Evolutionary conservation across 192 early-diverging fungal species (phyloP).

Genomic region (Backusella mclennaniae): DNA sequence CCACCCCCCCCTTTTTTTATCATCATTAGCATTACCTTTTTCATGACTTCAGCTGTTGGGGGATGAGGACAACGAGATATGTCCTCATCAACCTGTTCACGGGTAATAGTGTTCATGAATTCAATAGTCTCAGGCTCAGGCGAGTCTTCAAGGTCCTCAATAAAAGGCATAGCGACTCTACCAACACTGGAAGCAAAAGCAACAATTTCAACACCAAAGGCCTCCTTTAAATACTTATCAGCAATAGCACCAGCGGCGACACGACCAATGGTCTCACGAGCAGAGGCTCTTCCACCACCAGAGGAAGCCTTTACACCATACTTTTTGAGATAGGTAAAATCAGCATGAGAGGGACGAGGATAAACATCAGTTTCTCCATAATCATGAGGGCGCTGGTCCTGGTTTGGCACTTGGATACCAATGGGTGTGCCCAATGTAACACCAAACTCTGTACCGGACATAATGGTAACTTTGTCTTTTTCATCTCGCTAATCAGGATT

Average conservation of each 20-base stretch:
- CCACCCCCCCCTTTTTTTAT: not conserved
- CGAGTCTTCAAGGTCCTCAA: constrained; percentile 40
- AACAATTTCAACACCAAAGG: constrained; percentile 85
- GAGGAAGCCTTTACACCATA: constrained; percentile 94
- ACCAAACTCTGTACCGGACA: constrained; percentile 91
- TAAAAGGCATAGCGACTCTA: constrained; percentile 69
- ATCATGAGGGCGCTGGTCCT: constrained; percentile 94
- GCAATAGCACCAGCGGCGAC: constrained; percentile 95
- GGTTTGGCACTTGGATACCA: constrained; percentile 86
- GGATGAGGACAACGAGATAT: constrained; percentile 88
- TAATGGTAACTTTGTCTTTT: constrained; percentile 89
- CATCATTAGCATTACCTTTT: constrained; percentile 49
- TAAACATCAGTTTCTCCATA: constrained; percentile 95
- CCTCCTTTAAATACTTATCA: constrained; percentile 87
- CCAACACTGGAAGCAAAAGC: constrained; percentile 94
- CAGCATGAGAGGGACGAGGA: constrained; percentile 95
- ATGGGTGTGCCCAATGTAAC: constrained; percentile 94
- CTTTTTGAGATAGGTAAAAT: constrained; percentile 95
- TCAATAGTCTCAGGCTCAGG: constrained; percentile 57
- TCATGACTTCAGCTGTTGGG: constrained; percentile 71
- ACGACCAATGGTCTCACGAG: constrained; percentile 95
- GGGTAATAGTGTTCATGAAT: constrained; percentile 63
- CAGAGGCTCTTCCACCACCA: constrained; percentile 91
- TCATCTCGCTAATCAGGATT: constrained; percentile 73
- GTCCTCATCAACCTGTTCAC: constrained; percentile 77